Conservation (phyloP, 306 rosid species). For the Sindora glabra region DNA sequence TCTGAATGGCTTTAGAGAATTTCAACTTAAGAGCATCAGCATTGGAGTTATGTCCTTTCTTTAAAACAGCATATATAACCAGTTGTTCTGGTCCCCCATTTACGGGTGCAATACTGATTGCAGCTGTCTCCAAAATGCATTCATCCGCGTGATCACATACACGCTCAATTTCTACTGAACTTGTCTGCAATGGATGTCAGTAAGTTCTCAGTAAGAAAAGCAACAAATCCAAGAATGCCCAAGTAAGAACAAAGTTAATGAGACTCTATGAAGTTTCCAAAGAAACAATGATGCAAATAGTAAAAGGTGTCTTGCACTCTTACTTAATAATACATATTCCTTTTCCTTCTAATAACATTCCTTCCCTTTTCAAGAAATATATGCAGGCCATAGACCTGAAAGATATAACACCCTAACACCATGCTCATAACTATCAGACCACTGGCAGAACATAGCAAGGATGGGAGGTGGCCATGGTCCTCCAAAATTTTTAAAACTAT, state of each 20-base stretch:
- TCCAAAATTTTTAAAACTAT: no score
- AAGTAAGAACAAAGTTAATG: neutral
- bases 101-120: slow-evolving; percentile 45
- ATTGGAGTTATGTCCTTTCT: slow-evolving; percentile 36
- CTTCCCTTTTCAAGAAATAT: neutral
- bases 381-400: neutral
- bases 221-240: slow-evolving; percentile 1
- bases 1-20: slow-evolving; percentile 65
- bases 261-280: neutral
- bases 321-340: no score
- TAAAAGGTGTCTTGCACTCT: no score
- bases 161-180: slow-evolving; percentile 72
- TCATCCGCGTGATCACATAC: slow-evolving; percentile 63
- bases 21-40: slow-evolving; percentile 37
- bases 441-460: no score
- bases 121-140: slow-evolving; percentile 65
- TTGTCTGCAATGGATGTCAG: slow-evolving; percentile 42
- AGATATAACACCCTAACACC: neutral
- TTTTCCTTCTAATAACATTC: no score
- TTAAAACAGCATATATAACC: slow-evolving; percentile 53
- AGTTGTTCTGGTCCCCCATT: slow-evolving; percentile 71
- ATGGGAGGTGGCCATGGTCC: no score
- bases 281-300: neutral
- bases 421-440: neutral
- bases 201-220: slow-evolving; percentile 4